Evolutionary conservation across 176 grass and related monocot genomes (phyloP), one percentile per base, ranked within the genome.

Genomic region (Avena eriantha): DNA sequence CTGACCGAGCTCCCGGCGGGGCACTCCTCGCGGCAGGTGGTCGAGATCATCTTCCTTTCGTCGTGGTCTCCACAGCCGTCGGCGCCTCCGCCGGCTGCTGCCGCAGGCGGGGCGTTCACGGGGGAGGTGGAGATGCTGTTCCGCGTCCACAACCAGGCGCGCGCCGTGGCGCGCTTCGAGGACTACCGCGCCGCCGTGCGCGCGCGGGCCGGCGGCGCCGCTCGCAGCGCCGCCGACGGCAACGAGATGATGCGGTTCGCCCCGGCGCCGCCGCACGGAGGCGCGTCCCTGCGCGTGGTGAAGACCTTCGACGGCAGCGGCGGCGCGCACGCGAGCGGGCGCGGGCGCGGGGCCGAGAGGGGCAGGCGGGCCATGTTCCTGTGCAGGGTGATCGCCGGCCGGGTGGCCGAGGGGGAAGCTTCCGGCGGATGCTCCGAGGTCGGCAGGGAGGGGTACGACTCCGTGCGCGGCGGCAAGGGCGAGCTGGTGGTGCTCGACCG

Each of bases 201-300:
- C 67, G 56, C 87, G 12, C 86, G 91, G 13, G 89, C 91, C 5
- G 91, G 81, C 22, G 75, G 81, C 35, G 70, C 85, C 0, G 60
- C 90, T 13, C 91, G 90, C 78, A 87, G 95, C 58, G 93, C 87
- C 9, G 95, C 95, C 2, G 95, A 98, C 70, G 95, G 95, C 15
- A 98, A 98, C 80, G 95, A 98, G 87, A 93, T 98, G 95, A 95
- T 93, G 95, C 89, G 89, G 39, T 98, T 98, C 87, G 77, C 92
- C 58, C 90, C 75, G n/a, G 91, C 46, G 73, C 79, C 51, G 53
- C 82, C 80, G 18, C 36, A 70, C 22, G 66, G 16, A n/a, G n/a
- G n/a, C n/a, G n/a, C 46, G 70, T 49, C 34, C 17, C n/a, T 64
- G 78, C 77, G 85, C 67, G 45, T 95, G 36, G 45, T 98, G 69